Evolutionary conservation across 768 basidiomycete species (phyloP).

Genomic region (Kwoniella heveanensis): DNA sequence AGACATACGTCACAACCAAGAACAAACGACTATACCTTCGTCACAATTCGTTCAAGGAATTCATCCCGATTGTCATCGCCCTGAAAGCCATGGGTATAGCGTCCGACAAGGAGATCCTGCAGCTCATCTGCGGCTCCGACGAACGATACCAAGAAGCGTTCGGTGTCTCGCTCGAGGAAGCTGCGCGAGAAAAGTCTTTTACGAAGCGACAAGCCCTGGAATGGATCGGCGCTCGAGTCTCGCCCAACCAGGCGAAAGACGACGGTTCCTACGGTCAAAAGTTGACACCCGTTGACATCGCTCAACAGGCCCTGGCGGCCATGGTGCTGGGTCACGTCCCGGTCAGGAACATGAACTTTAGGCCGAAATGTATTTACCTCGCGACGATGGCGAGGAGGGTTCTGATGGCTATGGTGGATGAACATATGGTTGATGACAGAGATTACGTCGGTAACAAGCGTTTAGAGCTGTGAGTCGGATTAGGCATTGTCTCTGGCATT

Average conservation of each 20-base stretch:
- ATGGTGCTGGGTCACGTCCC: slow-evolving; percentile 97
- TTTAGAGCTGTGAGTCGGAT: slow-evolving; percentile 79
- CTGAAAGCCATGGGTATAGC: slow-evolving; percentile 95
- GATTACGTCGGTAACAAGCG: slow-evolving; percentile 99
- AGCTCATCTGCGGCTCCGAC: slow-evolving; percentile 87
- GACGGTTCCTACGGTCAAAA: slow-evolving; percentile 39
- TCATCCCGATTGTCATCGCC: slow-evolving; percentile 92
- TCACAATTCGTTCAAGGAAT: slow-evolving; percentile 96
- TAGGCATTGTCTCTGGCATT: no score
- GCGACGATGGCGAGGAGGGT: slow-evolving; percentile 97
- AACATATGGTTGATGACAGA: slow-evolving; percentile 95
- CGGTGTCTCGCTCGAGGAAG: slow-evolving; percentile 89
- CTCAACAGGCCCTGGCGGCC: slow-evolving; percentile 91
- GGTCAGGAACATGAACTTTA: slow-evolving; percentile 82
- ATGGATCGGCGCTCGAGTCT: slow-evolving; percentile 90
- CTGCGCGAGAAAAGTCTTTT: slow-evolving; percentile 71
- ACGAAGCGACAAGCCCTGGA: slow-evolving; percentile 92
- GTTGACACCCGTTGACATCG: slow-evolving; percentile 80
- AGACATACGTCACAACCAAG: slow-evolving; percentile 95
- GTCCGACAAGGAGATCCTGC: slow-evolving; percentile 95
- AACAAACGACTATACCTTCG: slow-evolving; percentile 92
- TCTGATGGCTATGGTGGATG: slow-evolving; percentile 93
- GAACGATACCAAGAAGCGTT: slow-evolving; percentile 85
- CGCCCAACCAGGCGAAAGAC: slow-evolving; percentile 65
- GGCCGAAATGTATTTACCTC: slow-evolving; percentile 92